Evolutionary conservation across 257 asterid species (phyloP).

Genomic region (Lavandula angustifolia): DNA sequence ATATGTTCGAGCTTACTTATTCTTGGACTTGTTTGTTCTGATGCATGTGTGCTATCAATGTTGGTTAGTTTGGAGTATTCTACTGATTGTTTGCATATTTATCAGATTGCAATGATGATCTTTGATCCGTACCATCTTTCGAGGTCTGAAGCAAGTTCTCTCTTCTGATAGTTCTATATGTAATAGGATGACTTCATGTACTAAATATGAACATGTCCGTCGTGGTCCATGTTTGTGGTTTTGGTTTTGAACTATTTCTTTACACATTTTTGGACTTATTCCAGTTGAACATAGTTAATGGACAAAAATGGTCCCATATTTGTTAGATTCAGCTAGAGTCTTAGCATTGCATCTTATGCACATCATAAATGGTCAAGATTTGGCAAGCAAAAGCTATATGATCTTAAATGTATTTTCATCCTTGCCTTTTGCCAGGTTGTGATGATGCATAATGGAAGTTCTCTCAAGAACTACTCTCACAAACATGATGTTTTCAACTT

Average conservation of each 20-base stretch:
- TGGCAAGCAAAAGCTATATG: not conserved
- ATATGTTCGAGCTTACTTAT: slow-evolving; percentile 5
- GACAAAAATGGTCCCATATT: too few species aligned
- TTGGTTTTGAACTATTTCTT: not conserved
- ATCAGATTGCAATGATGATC: slow-evolving; percentile 64
- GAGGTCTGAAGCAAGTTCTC: slow-evolving; percentile 44
- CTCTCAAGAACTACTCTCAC: slow-evolving; percentile 19
- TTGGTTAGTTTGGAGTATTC: slow-evolving; percentile 5
- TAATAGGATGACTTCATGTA: slow-evolving; percentile 25
- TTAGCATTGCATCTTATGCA: too few species aligned
- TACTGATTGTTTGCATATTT: slow-evolving; percentile 42
- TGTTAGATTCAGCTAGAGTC: too few species aligned
- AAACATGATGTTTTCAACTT: slow-evolving; percentile 2
- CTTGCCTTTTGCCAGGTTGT: slow-evolving; percentile 46
- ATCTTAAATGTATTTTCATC: slow-evolving; percentile 32
- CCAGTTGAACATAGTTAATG: not conserved
- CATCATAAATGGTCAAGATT: not conserved
- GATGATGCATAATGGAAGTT: slow-evolving; percentile 53
- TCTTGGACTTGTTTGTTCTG: not conserved
- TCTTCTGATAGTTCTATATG: slow-evolving; percentile 33
- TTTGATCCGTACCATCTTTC: slow-evolving; percentile 47
- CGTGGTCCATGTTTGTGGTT: slow-evolving; percentile 8
- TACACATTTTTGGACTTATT: not conserved
- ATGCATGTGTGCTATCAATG: slow-evolving; percentile 19
- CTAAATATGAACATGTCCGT: slow-evolving; percentile 24